These are phyloP conservation scores for Candida andamanensis DNA, from an alignment of 805 yeast species.

Conservation along the genomic window DNA sequence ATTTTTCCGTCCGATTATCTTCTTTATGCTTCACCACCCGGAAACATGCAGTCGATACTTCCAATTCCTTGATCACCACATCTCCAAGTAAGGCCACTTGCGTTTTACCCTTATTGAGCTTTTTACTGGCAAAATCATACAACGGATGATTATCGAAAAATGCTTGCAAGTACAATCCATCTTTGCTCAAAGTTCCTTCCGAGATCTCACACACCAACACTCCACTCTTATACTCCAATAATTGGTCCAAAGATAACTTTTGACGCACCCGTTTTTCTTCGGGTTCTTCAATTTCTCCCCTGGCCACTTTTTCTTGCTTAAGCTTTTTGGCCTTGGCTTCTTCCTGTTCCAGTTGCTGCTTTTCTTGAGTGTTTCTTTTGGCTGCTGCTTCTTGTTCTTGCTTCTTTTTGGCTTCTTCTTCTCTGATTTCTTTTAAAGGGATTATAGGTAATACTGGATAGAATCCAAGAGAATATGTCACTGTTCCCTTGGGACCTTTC, in stretches of 20 bases:
- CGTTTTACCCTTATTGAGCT: slow-evolving; percentile 39
- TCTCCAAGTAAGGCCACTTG: slow-evolving; percentile 55
- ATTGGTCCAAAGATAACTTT: slow-evolving; percentile 53
- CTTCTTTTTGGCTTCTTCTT: slow-evolving; percentile 40
- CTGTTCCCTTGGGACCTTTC: slow-evolving; percentile 79
- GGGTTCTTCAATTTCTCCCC: slow-evolving; percentile 27
- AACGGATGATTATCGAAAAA: slow-evolving; percentile 74
- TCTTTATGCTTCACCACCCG: slow-evolving; percentile 54
- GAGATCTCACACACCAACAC: slow-evolving; percentile 64
- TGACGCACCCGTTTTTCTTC: slow-evolving; percentile 9
- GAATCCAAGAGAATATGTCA: slow-evolving; percentile 72
- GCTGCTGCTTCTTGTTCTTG: slow-evolving; percentile 32
- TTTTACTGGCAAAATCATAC: slow-evolving; percentile 54
- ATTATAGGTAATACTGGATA: slow-evolving; percentile 80
- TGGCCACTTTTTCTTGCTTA: slow-evolving; percentile 9
- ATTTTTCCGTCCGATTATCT: slow-evolving; percentile 50
- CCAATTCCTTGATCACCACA: slow-evolving; percentile 69
- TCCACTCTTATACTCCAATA: slow-evolving; percentile 64
- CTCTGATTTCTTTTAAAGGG: slow-evolving; percentile 67
- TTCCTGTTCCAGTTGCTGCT: slow-evolving; percentile 27
- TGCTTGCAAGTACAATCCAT: slow-evolving; percentile 64
- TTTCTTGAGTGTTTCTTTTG: slow-evolving; percentile 21
- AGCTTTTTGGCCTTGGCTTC: slow-evolving; percentile 20
- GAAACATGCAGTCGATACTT: slow-evolving; percentile 61
- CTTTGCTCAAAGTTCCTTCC: slow-evolving; percentile 51